Conservation (phyloP, 441 rosid genomes). For the Lepidium campestre region DNA sequence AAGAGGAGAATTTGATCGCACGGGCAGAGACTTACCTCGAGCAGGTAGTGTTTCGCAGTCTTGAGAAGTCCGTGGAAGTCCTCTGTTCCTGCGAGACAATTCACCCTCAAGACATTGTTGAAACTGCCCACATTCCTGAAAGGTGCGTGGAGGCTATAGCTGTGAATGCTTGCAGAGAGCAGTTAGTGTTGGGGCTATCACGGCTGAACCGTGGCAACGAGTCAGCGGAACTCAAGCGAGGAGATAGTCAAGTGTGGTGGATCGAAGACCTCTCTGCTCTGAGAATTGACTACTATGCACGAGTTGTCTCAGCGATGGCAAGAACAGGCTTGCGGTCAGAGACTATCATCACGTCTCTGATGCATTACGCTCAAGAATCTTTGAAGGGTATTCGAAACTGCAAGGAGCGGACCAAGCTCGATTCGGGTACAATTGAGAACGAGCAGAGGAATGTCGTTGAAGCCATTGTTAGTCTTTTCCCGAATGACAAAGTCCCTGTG, state of each 20-base stretch:
- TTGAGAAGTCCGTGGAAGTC: conserved; percentile 58
- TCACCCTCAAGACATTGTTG: conserved; percentile 45
- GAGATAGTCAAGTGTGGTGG: conserved; percentile 62
- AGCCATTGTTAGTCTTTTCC: conserved; percentile 55
- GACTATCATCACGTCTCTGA: conserved; percentile 44
- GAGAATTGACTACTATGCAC: conserved; percentile 41
- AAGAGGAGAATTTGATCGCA: conserved; percentile 51
- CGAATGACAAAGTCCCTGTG: conserved; percentile 56
- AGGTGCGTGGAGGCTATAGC: conserved; percentile 47
- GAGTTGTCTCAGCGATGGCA: conserved; percentile 52
- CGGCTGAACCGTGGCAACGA: conserved; percentile 33
- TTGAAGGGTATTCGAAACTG: conserved; percentile 44
- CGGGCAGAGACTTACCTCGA: conserved; percentile 69
- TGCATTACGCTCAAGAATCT: conserved; percentile 61
- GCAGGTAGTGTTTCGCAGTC: conserved; percentile 60
- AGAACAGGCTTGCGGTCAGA: conserved; percentile 47
- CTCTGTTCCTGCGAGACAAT: conserved; percentile 67
- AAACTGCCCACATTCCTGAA: conserved; percentile 52
- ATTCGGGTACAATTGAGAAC: conserved; percentile 28
- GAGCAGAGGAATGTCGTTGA: conserved; percentile 54
- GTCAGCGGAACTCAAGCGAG: conserved; percentile 42
- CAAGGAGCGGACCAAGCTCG: conserved; percentile 25
- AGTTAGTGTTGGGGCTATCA: conserved; percentile 5
- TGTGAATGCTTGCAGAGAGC: conserved; percentile 15
- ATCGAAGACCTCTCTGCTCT: conserved; percentile 67